Conservation (phyloP, 768 basidiomycete genomes). For the Boletellus sp. region DNA sequence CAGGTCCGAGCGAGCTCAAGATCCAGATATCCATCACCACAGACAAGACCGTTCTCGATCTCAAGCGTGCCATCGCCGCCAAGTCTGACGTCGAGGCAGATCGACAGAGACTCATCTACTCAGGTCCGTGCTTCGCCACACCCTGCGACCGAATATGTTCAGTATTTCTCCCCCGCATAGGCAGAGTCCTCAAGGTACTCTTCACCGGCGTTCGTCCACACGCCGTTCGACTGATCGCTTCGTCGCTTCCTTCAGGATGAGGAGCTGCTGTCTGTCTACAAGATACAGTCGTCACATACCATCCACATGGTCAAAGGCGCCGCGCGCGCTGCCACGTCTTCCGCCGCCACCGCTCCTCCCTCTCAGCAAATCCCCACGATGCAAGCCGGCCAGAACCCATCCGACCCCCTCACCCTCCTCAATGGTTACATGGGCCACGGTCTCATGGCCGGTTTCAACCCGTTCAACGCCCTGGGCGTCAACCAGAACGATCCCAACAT, state of each 20-base stretch:
- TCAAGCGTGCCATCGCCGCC: conserved; percentile 86
- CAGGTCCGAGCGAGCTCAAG: conserved; percentile 91
- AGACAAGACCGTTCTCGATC: conserved; percentile 83
- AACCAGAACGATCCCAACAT: conserved; percentile 95
- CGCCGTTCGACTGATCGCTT: conserved; percentile 4
- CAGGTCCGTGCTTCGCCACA: conserved; percentile 48
- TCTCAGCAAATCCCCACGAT: conserved; percentile 60
- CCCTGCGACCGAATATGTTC: not conserved
- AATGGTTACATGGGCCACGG: conserved; percentile 79
- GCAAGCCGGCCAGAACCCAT: conserved; percentile 88
- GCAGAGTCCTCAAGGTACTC: conserved; percentile 68
- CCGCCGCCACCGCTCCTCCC: conserved; percentile 43
- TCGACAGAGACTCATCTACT: conserved; percentile 88
- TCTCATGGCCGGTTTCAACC: conserved; percentile 82
- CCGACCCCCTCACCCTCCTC: conserved; percentile 80
- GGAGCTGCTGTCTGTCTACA: conserved; percentile 77
- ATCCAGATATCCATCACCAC: conserved; percentile 78
- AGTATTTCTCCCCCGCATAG: conserved; percentile 30
- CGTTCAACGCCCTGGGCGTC: conserved; percentile 86
- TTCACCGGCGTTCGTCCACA: not conserved
- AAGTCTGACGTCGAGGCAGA: conserved; percentile 85
- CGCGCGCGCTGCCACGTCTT: conserved; percentile 39
- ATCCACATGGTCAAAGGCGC: conserved; percentile 93
- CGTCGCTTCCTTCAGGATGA: conserved; percentile 55
- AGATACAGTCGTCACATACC: conserved; percentile 85